A percentile compares a stretch with the other conserved stretches of the same genome.
Evolutionary conservation across 1,284 basidiomycete genomes (phyloP).

Genomic region (Polyporus tsugae): DNA sequence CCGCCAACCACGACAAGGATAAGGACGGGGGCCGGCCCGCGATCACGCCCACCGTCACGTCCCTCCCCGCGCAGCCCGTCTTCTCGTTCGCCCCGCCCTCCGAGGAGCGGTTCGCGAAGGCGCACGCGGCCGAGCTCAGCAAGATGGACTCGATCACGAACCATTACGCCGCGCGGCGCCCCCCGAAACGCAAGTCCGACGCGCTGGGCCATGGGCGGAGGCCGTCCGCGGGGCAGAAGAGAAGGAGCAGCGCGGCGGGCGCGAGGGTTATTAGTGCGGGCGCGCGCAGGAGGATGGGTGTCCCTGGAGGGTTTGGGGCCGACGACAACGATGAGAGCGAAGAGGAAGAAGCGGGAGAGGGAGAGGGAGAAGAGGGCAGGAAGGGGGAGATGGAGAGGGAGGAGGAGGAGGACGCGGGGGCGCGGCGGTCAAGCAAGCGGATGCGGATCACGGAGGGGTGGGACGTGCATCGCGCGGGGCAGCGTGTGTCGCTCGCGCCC

Average conservation of each 20-base stretch:
- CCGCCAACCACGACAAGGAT: slow-evolving; percentile 32
- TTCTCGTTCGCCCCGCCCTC: slow-evolving; percentile 10
- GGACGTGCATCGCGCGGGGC: slow-evolving; percentile 41
- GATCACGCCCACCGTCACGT: slow-evolving; percentile 12
- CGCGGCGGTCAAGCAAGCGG: slow-evolving; percentile 49
- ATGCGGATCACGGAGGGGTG: slow-evolving; percentile 45
- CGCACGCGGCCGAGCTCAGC: slow-evolving; percentile 69
- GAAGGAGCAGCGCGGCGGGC: slow-evolving; percentile 46
- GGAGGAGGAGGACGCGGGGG: slow-evolving; percentile 45
- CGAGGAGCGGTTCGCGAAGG: slow-evolving; percentile 61
- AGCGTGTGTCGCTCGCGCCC: slow-evolving; percentile 45
- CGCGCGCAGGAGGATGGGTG: slow-evolving; percentile 49
- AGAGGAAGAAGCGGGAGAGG: slow-evolving; percentile 28
- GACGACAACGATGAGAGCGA: slow-evolving; percentile 57
- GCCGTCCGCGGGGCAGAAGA: slow-evolving; percentile 47
- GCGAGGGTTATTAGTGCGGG: slow-evolving; percentile 61
- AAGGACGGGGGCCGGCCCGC: background rate
- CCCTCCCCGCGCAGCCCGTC: slow-evolving; percentile 1
- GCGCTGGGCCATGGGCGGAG: slow-evolving; percentile 38
- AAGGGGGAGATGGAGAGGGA: slow-evolving; percentile 52
- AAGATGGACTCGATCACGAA: slow-evolving; percentile 81
- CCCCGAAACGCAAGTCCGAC: slow-evolving; percentile 53
- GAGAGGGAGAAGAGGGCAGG: slow-evolving; percentile 41
- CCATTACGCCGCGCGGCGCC: slow-evolving; percentile 62
- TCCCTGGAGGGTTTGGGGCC: slow-evolving; percentile 65